Percentiles rank a stretch among this genome's conserved stretches.
Conservation (phyloP, 1,284 basidiomycete genomes). For the Malassezia sympodialis region DNA sequence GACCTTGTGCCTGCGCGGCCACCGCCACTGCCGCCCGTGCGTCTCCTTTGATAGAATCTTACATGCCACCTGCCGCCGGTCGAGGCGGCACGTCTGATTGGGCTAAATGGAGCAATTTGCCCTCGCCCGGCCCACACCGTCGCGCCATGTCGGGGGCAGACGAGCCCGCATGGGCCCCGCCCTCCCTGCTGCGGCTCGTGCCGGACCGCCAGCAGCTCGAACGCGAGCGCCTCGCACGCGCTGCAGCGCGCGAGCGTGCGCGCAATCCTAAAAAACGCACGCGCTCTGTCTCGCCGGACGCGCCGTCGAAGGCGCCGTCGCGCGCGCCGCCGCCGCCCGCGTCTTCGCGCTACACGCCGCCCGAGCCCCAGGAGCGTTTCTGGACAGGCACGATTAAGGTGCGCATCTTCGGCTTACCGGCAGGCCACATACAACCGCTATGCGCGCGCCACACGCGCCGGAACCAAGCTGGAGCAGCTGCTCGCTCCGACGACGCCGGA, state of each 20-base stretch:
- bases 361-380: conserved; percentile 23
- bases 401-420: background rate
- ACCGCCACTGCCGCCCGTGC: conserved; percentile 9
- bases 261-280: background rate
- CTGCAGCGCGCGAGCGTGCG: conserved; percentile 14
- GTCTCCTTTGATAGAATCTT: background rate
- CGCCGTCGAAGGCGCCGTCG: background rate
- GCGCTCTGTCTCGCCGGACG: background rate
- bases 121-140: background rate
- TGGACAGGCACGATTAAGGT: conserved; percentile 35
- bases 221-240: conserved; percentile 27
- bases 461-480: conserved; percentile 21
- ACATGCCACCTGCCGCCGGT: background rate
- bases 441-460: conserved; percentile 8
- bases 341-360: conserved; percentile 16
- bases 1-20: background rate
- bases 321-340: background rate
- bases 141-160: no score
- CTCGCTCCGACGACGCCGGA: conserved; percentile 27
- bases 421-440: conserved; percentile 32
- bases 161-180: background rate
- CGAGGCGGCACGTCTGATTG: background rate
- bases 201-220: conserved; percentile 34
- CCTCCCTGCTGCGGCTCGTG: conserved; percentile 13
- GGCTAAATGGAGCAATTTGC: background rate